These are phyloP conservation scores for Nemania sp. DNA, from an alignment of 2,329 filamentous ascomycete species.

Conservation along the genomic window DNA sequence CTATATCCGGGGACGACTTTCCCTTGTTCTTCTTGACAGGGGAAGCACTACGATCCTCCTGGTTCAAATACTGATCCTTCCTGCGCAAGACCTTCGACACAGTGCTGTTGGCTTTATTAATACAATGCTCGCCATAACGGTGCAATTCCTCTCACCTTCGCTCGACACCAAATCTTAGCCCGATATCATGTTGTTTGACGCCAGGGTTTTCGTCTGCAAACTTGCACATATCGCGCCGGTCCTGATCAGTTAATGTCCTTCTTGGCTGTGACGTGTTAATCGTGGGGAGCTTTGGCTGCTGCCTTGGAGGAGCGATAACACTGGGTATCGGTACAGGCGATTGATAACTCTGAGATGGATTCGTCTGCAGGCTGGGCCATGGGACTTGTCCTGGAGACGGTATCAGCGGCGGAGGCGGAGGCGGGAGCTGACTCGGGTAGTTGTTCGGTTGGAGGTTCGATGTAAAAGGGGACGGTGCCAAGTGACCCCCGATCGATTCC, in stretches of 20 bases:
- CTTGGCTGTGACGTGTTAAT: conserved; percentile 74
- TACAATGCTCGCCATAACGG: conserved; percentile 34
- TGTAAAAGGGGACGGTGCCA: conserved; percentile 71
- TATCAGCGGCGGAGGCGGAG: conserved; percentile 78
- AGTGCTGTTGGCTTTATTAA: conserved; percentile 71
- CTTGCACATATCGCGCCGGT: conserved; percentile 92
- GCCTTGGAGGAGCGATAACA: conserved; percentile 63
- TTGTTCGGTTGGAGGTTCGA: conserved; percentile 64
- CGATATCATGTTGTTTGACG: conserved; percentile 96
- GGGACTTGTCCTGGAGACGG: conserved; percentile 66
- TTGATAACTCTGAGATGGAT: conserved; percentile 71
- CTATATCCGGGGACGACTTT: conserved; percentile 86
- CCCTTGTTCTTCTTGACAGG: conserved; percentile 86
- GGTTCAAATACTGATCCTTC: conserved; percentile 92
- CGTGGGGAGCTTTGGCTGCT: conserved; percentile 63
- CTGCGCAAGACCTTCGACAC: conserved; percentile 98
- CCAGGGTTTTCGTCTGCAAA: conserved; percentile 91
- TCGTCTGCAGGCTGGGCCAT: conserved; percentile 87
- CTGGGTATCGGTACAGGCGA: conserved; percentile 71
- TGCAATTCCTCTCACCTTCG: conserved; percentile 77
- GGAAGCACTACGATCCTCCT: conserved; percentile 81
- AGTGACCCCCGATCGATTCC: conserved; percentile 61
- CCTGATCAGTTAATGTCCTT: conserved; percentile 90
- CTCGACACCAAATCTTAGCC: conserved; percentile 94
- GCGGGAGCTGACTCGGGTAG: conserved; percentile 66